These are phyloP conservation scores for Aspergillus viridinutans DNA, from an alignment of 2,329 filamentous ascomycete genomes.

Conservation along the genomic window DNA sequence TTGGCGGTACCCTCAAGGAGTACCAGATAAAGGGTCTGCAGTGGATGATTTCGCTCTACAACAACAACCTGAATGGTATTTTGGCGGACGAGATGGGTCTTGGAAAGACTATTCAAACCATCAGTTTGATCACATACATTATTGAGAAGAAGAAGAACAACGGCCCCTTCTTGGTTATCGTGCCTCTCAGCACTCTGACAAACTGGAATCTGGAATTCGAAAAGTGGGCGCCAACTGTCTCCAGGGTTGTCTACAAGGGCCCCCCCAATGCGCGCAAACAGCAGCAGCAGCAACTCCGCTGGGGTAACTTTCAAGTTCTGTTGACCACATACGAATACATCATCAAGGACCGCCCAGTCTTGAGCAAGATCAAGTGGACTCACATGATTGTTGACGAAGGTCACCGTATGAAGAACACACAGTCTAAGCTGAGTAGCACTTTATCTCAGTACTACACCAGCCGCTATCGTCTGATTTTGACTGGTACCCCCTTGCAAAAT, in stretches of 20 bases:
- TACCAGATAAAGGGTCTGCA: constrained; percentile 98
- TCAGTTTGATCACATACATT: constrained; percentile 93
- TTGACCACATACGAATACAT: constrained; percentile 99
- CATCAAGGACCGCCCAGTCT: constrained; percentile 92
- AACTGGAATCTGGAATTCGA: constrained; percentile 99
- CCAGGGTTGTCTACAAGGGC: constrained; percentile 92
- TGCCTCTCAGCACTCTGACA: constrained; percentile 91
- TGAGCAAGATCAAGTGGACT: constrained; percentile 99
- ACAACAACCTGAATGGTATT: constrained; percentile 99
- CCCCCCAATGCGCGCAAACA: constrained; percentile 82
- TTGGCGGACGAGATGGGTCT: constrained; percentile 99
- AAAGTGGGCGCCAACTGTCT: constrained; percentile 90
- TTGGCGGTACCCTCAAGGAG: constrained; percentile 90
- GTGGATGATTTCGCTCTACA: constrained; percentile 99
- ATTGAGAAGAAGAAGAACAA: constrained; percentile 92
- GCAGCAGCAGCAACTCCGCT: constrained; percentile 90
- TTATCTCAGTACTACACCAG: constrained; percentile 94
- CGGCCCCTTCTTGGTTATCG: constrained; percentile 93
- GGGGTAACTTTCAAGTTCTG: constrained; percentile 91
- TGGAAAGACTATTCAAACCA: constrained; percentile 98
- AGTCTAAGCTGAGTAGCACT: constrained; percentile 92
- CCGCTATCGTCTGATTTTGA: constrained; percentile 92
- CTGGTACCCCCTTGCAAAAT: constrained; percentile 95
- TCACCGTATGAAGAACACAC: constrained; percentile 98
- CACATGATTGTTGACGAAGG: constrained; percentile 99